Percentiles rank a stretch among this genome's conserved stretches.
Evolutionary conservation across 345 rosid species (phyloP).

Genomic region (Syzygium oleosum): DNA sequence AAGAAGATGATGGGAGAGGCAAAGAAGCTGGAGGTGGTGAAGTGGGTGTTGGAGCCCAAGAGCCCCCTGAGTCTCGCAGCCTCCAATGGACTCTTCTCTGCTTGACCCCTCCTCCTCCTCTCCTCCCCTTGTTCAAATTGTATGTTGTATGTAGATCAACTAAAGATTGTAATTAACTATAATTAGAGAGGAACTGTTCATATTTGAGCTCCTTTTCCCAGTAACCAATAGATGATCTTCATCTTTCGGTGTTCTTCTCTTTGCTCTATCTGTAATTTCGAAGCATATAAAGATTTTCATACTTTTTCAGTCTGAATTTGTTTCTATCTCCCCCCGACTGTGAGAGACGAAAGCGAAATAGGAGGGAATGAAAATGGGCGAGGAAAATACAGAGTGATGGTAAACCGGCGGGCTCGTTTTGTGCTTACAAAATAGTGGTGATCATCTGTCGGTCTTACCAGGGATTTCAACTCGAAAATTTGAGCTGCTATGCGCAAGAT

Average conservation of each 20-base stretch:
- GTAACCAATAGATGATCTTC: background rate
- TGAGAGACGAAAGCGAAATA: background rate
- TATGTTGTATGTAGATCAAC: background rate
- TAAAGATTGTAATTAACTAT: background rate
- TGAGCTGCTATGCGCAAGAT: background rate
- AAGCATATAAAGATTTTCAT: background rate
- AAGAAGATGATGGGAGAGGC: background rate
- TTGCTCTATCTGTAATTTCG: background rate
- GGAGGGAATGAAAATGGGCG: background rate
- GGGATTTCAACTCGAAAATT: background rate
- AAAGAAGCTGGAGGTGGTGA: background rate
- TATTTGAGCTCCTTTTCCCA: background rate
- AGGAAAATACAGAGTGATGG: background rate
- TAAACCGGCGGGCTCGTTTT: background rate
- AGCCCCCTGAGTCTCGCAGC: background rate
- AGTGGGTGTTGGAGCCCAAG: background rate
- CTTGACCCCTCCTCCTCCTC: background rate
- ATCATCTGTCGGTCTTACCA: background rate
- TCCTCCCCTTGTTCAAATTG: background rate
- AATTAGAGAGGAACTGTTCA: background rate
- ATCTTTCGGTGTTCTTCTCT: background rate
- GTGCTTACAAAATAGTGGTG: background rate
- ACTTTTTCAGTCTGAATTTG: background rate
- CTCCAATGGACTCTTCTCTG: background rate
- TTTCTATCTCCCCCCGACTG: background rate